A percentile compares a stretch with the other conserved stretches of the same genome.
Conservation (phyloP, 306 rosid species). For the Vicia faba region DNA sequence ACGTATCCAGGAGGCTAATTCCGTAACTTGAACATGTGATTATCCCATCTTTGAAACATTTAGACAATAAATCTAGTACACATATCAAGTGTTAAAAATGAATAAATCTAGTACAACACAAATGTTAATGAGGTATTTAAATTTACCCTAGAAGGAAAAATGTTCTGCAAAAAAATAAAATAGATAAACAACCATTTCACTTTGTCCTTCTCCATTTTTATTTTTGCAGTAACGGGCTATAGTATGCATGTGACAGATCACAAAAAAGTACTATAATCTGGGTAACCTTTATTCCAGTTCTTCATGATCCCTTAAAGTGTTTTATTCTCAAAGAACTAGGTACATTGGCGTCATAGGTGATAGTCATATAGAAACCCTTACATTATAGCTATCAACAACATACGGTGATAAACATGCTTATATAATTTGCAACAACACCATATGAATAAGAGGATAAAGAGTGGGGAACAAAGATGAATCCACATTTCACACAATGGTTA, state of each 20-base stretch:
- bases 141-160: neutral
- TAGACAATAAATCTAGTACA: conserved; percentile 7
- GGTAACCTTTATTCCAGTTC: conserved; percentile 1
- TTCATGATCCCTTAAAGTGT: conserved; percentile 7
- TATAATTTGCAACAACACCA: neutral
- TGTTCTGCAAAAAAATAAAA: neutral
- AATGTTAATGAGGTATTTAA: neutral
- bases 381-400: conserved; percentile 1
- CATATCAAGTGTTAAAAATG: neutral
- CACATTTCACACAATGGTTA: conserved; percentile 28
- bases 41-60: conserved; percentile 4
- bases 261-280: conserved; percentile 15
- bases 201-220: neutral
- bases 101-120: conserved; percentile 13
- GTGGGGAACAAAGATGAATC: conserved; percentile 27
- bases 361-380: conserved; percentile 25
- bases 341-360: conserved; percentile 18
- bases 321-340: conserved; percentile 19
- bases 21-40: conserved; percentile 5
- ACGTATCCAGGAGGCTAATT: conserved; percentile 11
- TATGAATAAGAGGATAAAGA: conserved; percentile 28
- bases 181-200: conserved; percentile 16
- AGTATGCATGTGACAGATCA: conserved; percentile 12
- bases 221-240: neutral
- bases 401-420: conserved; percentile 17